These are phyloP conservation scores for Irpex sp. DNA, from an alignment of 1,284 basidiomycete genomes.

Conservation along the genomic window DNA sequence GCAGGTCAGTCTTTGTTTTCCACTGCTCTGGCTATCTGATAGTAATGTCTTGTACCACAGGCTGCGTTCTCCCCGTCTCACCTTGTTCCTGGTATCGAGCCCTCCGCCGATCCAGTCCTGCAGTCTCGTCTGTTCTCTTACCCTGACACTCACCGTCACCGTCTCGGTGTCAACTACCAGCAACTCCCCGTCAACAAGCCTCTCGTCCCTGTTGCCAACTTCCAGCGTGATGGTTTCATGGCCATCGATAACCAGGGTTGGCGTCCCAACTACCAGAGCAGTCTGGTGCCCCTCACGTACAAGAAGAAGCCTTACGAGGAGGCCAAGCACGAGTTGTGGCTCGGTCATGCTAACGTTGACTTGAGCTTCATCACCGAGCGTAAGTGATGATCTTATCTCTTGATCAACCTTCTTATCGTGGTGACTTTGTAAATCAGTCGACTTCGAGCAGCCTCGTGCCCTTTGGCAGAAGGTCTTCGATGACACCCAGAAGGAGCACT, in stretches of 20 bases:
- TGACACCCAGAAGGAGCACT: conserved; percentile 63
- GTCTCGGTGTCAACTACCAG: conserved; percentile 83
- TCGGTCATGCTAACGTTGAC: conserved; percentile 71
- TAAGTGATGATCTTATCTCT: conserved; percentile 33
- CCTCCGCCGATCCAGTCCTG: conserved; percentile 86
- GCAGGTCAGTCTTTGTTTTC: conserved; percentile 43
- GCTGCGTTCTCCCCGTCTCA: conserved; percentile 86
- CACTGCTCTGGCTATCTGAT: not conserved
- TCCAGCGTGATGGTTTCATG: conserved; percentile 78
- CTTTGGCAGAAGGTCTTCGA: conserved; percentile 80
- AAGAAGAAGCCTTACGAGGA: conserved; percentile 37
- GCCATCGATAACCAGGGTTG: conserved; percentile 77
- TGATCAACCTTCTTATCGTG: conserved; percentile 10
- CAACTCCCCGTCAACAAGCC: conserved; percentile 91
- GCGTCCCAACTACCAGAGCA: conserved; percentile 85
- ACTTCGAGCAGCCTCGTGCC: conserved; percentile 88
- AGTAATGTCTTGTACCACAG: conserved; percentile 29
- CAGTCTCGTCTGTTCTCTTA: conserved; percentile 95
- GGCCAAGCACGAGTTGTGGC: conserved; percentile 70
- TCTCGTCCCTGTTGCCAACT: conserved; percentile 73
- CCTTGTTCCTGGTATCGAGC: conserved; percentile 83
- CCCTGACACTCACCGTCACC: conserved; percentile 91
- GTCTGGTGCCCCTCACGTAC: conserved; percentile 55
- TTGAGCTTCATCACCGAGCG: conserved; percentile 78
- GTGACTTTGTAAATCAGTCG: conserved; percentile 43